Evolutionary conservation across 2,329 filamentous ascomycete species (phyloP).

Genomic region (Talaromyces sp.): DNA sequence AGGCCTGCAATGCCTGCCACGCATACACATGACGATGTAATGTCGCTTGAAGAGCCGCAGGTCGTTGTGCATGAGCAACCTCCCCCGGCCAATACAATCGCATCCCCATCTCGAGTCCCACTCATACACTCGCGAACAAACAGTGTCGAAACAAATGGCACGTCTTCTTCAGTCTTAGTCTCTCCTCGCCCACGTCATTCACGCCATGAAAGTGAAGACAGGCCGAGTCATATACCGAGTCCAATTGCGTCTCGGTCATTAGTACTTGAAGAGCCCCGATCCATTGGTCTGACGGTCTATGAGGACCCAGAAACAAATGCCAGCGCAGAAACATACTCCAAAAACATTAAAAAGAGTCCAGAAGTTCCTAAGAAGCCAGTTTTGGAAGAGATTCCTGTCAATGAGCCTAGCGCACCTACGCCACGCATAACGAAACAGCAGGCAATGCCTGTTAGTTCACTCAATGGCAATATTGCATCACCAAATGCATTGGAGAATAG

Average conservation of each 20-base stretch:
- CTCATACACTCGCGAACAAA: conserved; percentile 17
- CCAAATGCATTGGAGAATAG: conserved; percentile 14
- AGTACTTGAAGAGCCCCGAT: conserved; percentile 1
- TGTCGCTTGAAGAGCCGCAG: neutral
- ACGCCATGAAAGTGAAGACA: conserved; percentile 16
- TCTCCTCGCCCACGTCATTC: conserved; percentile 17
- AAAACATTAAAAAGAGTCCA: conserved; percentile 3
- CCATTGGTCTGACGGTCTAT: conserved; percentile 44
- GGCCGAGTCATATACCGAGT: conserved; percentile 12
- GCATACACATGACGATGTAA: neutral
- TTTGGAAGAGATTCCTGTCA: conserved; percentile 39
- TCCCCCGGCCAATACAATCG: neutral
- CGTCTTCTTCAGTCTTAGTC: conserved; percentile 15
- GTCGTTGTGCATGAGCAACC: neutral
- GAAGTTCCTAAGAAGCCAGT: conserved; percentile 21
- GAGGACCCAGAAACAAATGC: conserved; percentile 49
- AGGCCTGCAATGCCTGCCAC: neutral
- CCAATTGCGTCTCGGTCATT: conserved; percentile 16
- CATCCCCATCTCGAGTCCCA: conserved; percentile 19
- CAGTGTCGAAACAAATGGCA: conserved; percentile 17
- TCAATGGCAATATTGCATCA: neutral
- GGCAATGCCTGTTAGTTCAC: conserved; percentile 16
- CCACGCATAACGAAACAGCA: conserved; percentile 27
- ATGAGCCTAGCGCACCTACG: conserved; percentile 29
- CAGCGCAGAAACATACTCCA: conserved; percentile 19